Conservation (phyloP, 2,329 filamentous ascomycete species). For the Simplicillium aogashimaense region DNA sequence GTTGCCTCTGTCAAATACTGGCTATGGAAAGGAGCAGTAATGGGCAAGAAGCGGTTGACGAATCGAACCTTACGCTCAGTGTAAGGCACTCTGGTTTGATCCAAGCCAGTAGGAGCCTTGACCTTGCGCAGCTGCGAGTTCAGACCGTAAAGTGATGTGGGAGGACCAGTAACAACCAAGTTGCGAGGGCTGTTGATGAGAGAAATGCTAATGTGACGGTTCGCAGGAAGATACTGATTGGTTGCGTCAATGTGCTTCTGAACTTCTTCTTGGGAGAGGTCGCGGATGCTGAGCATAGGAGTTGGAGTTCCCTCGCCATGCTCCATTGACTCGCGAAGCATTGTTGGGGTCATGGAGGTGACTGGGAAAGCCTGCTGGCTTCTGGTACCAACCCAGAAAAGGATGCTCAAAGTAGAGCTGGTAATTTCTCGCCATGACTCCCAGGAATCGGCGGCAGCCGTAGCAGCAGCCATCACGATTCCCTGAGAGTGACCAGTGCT, state of each 20-base stretch:
- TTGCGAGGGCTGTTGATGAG: slow-evolving; percentile 95
- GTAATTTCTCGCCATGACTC: slow-evolving; percentile 78
- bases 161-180: slow-evolving; percentile 91
- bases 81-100: slow-evolving; percentile 89
- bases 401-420: slow-evolving; percentile 73
- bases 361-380: slow-evolving; percentile 96
- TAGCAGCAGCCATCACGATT: slow-evolving; percentile 85
- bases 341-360: slow-evolving; percentile 83
- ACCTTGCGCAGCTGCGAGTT: slow-evolving; percentile 93
- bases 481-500: slow-evolving; percentile 96
- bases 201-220: slow-evolving; percentile 90
- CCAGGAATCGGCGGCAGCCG: slow-evolving; percentile 86
- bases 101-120: slow-evolving; percentile 93
- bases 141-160: slow-evolving; percentile 90
- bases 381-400: slow-evolving; percentile 97
- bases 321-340: slow-evolving; percentile 86
- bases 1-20: slow-evolving; percentile 80
- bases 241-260: slow-evolving; percentile 96
- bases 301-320: slow-evolving; percentile 92
- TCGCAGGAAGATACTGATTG: slow-evolving; percentile 87
- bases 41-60: slow-evolving; percentile 92
- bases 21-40: slow-evolving; percentile 97
- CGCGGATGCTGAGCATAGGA: slow-evolving; percentile 95
- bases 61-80: slow-evolving; percentile 96
- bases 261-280: slow-evolving; percentile 77